phyloP scores from a whole-genome alignment of 1,284 basidiomycete species.

The Schizophyllum amplum region DNA sequence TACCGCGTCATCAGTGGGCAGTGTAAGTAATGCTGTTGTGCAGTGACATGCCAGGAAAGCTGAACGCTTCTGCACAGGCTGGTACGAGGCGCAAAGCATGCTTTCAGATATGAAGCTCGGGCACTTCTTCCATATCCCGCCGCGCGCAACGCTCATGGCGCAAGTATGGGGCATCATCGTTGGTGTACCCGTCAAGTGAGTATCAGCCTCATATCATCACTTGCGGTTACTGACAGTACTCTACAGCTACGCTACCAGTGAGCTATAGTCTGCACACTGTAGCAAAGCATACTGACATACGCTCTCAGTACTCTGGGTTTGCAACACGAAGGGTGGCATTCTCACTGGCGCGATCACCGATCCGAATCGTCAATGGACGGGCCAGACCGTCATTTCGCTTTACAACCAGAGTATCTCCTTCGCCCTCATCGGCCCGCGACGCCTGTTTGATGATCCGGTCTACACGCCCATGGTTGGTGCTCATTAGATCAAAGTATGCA shows the following conservation, averaged over 20 bases:
- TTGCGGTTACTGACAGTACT: too few relatives aligned
- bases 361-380: conserved; percentile 9
- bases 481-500: background rate
- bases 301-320: conserved; percentile 13
- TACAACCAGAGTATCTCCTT: conserved; percentile 20
- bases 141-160: conserved; percentile 15
- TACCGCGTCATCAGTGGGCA: conserved; percentile 18
- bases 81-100: conserved; percentile 21
- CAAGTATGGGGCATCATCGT: conserved; percentile 19
- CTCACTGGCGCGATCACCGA: conserved; percentile 14
- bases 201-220: background rate
- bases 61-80: conserved; percentile 7
- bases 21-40: background rate
- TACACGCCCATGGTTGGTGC: conserved; percentile 10
- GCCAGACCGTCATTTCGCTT: conserved; percentile 18
- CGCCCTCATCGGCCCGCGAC: conserved; percentile 17
- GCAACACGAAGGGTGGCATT: conserved; percentile 15
- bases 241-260: background rate
- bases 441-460: conserved; percentile 16
- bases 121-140: conserved; percentile 18
- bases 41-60: conserved; percentile 3
- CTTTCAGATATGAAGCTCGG: conserved; percentile 20
- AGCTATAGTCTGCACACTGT: too few relatives aligned
- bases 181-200: conserved; percentile 19
- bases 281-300: too few relatives aligned